These are phyloP conservation scores for Amanita rubescens DNA, from an alignment of 768 basidiomycete genomes.

Conservation along the genomic window DNA sequence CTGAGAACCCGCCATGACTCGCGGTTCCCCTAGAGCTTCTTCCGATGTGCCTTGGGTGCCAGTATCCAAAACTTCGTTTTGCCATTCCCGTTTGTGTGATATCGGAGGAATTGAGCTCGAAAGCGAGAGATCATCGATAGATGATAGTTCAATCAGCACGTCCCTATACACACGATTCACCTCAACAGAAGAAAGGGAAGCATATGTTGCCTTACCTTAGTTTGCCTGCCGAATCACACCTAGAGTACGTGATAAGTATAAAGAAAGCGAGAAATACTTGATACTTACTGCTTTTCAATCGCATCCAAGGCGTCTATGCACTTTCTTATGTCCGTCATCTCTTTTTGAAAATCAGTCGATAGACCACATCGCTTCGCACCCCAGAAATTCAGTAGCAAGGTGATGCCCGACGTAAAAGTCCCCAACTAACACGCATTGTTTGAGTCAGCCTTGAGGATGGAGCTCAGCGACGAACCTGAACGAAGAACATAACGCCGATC, in stretches of 20 bases:
- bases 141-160: constrained; percentile 12
- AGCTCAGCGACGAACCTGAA: not conserved
- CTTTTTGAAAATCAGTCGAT: constrained; percentile 39
- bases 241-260: not conserved
- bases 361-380: constrained; percentile 45
- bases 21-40: not conserved
- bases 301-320: constrained; percentile 48
- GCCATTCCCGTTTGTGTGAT: constrained; percentile 55
- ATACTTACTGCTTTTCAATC: constrained; percentile 26
- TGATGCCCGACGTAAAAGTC: constrained; percentile 41
- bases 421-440: constrained; percentile 20
- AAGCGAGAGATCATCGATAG: constrained; percentile 60
- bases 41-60: constrained; percentile 8
- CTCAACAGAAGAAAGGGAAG: not conserved
- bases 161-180: not conserved
- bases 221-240: not conserved
- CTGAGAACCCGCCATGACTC: not conserved
- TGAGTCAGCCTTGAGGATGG: not conserved
- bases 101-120: constrained; percentile 44
- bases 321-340: constrained; percentile 58
- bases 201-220: not conserved
- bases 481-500: constrained; percentile 10
- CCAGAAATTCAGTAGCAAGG: constrained; percentile 65
- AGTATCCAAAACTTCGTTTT: constrained; percentile 29
- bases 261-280: not conserved